Percentiles rank a stretch among this genome's conserved stretches.
Conservation (phyloP, 2,329 filamentous ascomycete genomes). For the Neonectria coccinea region DNA sequence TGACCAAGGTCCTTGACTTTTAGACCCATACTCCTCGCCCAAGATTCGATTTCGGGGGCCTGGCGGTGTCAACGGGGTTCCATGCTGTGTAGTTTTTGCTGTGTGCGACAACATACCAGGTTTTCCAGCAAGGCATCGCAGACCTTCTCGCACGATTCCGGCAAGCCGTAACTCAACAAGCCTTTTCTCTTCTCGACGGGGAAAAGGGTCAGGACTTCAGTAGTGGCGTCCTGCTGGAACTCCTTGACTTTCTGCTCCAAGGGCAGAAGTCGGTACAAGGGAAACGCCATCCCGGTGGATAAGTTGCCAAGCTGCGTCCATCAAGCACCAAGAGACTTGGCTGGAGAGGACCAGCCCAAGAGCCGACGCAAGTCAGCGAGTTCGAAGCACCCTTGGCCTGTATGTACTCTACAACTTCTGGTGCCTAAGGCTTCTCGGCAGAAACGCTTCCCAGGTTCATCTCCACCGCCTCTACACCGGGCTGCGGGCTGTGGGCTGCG, state of each 20-base stretch:
- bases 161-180: constrained; percentile 41
- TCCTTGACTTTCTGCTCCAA: constrained; percentile 39
- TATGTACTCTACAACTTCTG: constrained; percentile 11
- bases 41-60: constrained; percentile 40
- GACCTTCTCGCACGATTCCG: constrained; percentile 40
- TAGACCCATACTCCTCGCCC: constrained; percentile 40
- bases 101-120: constrained; percentile 35
- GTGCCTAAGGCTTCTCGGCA: constrained; percentile 44
- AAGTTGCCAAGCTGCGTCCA: constrained; percentile 20
- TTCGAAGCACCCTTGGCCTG: constrained; percentile 10
- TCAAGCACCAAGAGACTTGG: constrained; percentile 9
- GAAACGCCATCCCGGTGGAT: constrained; percentile 39
- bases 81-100: background rate
- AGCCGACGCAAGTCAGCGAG: background rate
- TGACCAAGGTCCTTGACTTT: constrained; percentile 40
- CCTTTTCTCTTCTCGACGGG: constrained; percentile 42
- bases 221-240: constrained; percentile 43
- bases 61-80: constrained; percentile 19
- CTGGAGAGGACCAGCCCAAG: background rate
- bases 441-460: constrained; percentile 24
- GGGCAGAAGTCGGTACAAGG: constrained; percentile 42
- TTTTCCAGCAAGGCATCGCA: constrained; percentile 39
- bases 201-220: constrained; percentile 43
- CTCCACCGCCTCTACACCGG: constrained; percentile 27
- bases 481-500: constrained; percentile 26